phyloP scores from a whole-genome alignment of 2,329 filamentous ascomycete genomes.

The Xylaria sp. region DNA sequence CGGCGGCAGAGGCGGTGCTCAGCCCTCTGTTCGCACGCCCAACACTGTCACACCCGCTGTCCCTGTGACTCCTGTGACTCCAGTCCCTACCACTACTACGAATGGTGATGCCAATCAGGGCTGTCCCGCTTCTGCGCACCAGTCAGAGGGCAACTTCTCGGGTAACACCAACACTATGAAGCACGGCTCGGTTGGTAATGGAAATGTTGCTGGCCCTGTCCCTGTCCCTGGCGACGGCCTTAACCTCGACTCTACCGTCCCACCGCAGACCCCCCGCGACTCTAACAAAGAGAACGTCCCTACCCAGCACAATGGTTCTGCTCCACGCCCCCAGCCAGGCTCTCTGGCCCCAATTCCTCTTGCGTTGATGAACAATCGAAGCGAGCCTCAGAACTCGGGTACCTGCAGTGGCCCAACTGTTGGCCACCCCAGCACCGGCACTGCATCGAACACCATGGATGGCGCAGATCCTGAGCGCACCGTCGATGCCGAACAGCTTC shows the following conservation, averaged over 20 bases:
- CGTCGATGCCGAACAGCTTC: slow-evolving; percentile 16
- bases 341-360: slow-evolving; percentile 21
- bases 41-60: slow-evolving; percentile 7
- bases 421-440: slow-evolving; percentile 16
- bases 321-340: slow-evolving; percentile 10
- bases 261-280: slow-evolving; percentile 7
- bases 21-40: slow-evolving; percentile 13
- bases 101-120: slow-evolving; percentile 7
- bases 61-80: slow-evolving; percentile 6
- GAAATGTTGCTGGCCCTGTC: slow-evolving; percentile 9
- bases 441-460: slow-evolving; percentile 13
- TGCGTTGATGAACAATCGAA: slow-evolving; percentile 17
- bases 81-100: too few species aligned
- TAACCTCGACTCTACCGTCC: slow-evolving; percentile 8
- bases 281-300: slow-evolving; percentile 21
- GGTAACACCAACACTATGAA: slow-evolving; percentile 25
- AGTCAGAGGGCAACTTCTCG: slow-evolving; percentile 19
- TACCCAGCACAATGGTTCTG: slow-evolving; percentile 6
- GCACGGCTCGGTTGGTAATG: slow-evolving; percentile 18
- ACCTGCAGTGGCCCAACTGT: slow-evolving; percentile 24
- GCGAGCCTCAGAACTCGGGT: slow-evolving; percentile 29
- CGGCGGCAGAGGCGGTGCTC: slow-evolving; percentile 25
- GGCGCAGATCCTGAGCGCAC: slow-evolving; percentile 10
- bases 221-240: too few species aligned
- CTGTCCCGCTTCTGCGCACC: slow-evolving; percentile 14